These are phyloP conservation scores for Tolypocladium ophioglossoides DNA, from an alignment of 2,329 filamentous ascomycete species.

Conservation along the genomic window DNA sequence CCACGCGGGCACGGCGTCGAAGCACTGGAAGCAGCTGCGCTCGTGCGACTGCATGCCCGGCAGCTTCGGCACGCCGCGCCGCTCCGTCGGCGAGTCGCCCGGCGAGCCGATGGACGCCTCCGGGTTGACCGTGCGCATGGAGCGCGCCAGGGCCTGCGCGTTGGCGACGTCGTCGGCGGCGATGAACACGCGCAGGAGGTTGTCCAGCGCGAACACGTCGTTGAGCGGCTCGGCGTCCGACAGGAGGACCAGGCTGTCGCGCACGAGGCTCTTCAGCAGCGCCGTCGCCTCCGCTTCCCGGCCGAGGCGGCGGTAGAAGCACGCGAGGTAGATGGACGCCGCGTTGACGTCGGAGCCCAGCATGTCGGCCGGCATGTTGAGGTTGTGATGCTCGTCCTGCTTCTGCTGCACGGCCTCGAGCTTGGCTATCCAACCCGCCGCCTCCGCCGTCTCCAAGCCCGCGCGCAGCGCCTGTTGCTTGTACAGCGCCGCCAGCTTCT, in stretches of 20 bases:
- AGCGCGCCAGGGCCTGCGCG: conserved; percentile 25
- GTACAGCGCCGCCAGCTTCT: conserved; percentile 26
- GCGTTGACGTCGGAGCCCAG: conserved; percentile 30
- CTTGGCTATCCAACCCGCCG: conserved; percentile 20
- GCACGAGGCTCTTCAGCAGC: conserved; percentile 21
- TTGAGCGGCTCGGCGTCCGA: conserved; percentile 30
- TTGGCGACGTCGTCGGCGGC: conserved; percentile 25
- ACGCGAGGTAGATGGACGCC: conserved; percentile 27
- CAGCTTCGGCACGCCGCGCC: conserved; percentile 23
- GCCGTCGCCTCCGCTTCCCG: conserved; percentile 14
- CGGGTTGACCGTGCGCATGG: conserved; percentile 25
- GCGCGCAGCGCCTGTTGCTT: conserved; percentile 20
- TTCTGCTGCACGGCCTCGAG: conserved; percentile 24
- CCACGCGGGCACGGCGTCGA: conserved; percentile 19
- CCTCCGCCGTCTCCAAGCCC: conserved; percentile 15
- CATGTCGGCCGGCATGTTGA: conserved; percentile 28
- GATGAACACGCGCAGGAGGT: conserved; percentile 27
- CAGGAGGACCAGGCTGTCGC: conserved; percentile 26
- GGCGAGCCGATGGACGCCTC: conserved; percentile 15
- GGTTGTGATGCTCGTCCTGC: conserved; percentile 25
- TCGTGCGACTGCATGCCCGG: conserved; percentile 22
- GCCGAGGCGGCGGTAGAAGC: conserved; percentile 24
- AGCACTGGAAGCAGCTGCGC: conserved; percentile 27
- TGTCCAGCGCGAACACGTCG: conserved; percentile 30
- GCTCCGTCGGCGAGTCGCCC: conserved; percentile 16